Evolutionary conservation across 2,329 filamentous ascomycete genomes (phyloP), one percentile per base, ranked within the genome.

Genomic region (Hymenoscyphus salicellus): DNA sequence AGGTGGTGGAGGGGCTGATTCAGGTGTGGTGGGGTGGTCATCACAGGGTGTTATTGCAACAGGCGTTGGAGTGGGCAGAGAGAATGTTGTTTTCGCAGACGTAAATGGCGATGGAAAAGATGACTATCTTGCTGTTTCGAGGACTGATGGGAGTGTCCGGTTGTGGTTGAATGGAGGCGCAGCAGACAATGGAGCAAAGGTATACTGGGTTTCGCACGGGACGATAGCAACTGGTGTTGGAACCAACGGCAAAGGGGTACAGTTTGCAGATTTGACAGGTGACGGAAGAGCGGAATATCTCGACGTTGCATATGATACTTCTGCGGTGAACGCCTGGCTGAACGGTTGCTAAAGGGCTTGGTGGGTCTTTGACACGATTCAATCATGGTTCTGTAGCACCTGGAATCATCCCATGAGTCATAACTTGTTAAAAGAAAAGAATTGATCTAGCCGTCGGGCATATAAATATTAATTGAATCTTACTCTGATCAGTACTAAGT

Each of bases 91-190:
- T 20, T 59, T 65, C 49, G 60, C 60, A 8, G 65, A 67, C 32
- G 4, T 67, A 5, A 58, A 65, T 55, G 63, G 60, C 14, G 63
- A 67, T 36, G 59, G 60, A 2, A 52, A 58, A 28, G 65, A 55
- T 20, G 65, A 67, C 16, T 65, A 65, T 36, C 30, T 67, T 6
- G 36, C 56, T 30, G 56, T 58, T 30, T 58, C 56, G 56, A 33
- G 56, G 33, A 38, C 30, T 14, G 33, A 58, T 26, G 56, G 58
- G n/a, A 58, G n/a, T 59, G 57, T 60, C 23, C 38, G 55, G 20
- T 38, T 38, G 60, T 66, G 65, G 65, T 67, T 69, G 65, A 65
- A 52, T 62, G 63, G 64, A 59, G 65, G 63, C 55, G 26, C 36
- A 43, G 33, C 46, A 61, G 36, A 36, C 5, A 38, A 36, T 7